A percentile compares a stretch with the other conserved stretches of the same genome.
Evolutionary conservation across 1,139 yeast species (phyloP).

Genomic region (Suhomyces guaymorum): DNA sequence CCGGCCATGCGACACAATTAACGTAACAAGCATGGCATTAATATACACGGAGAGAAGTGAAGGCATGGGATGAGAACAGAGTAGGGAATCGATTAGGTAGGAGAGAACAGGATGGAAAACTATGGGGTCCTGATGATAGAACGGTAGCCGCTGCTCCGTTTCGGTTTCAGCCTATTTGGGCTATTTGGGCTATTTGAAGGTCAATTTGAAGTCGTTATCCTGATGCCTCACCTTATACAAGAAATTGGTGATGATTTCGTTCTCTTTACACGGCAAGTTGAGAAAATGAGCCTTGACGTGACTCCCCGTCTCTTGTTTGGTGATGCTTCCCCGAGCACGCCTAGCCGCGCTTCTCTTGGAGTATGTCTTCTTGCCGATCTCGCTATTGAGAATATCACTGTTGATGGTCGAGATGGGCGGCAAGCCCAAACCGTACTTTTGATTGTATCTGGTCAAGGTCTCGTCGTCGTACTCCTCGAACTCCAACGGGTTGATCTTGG

Average conservation of each 20-base stretch:
- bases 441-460: conserved; percentile 59
- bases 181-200: too few relatives aligned
- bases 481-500: conserved; percentile 55
- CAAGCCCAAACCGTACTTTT: conserved; percentile 47
- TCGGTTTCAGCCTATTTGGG: too few relatives aligned
- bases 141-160: conserved; percentile 2
- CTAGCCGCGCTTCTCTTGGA: conserved; percentile 41
- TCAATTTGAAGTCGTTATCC: conserved; percentile 48
- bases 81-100: too few relatives aligned
- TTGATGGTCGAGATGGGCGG: conserved; percentile 57
- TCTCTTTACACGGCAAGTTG: conserved; percentile 65
- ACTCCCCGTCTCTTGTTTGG: conserved; percentile 57
- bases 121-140: too few relatives aligned
- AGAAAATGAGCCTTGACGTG: conserved; percentile 64
- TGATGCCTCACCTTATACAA: conserved; percentile 73
- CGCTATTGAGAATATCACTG: conserved; percentile 61
- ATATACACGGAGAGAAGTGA: too few relatives aligned
- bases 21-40: too few relatives aligned
- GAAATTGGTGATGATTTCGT: conserved; percentile 76
- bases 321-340: conserved; percentile 25
- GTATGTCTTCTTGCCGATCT: conserved; percentile 64
- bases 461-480: conserved; percentile 56
- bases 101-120: too few relatives aligned
- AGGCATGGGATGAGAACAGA: too few relatives aligned
- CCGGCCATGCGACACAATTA: too few relatives aligned